These are phyloP conservation scores for Allantophomopsis lycopodina DNA, from an alignment of 2,329 filamentous ascomycete species.

Conservation along the genomic window DNA sequence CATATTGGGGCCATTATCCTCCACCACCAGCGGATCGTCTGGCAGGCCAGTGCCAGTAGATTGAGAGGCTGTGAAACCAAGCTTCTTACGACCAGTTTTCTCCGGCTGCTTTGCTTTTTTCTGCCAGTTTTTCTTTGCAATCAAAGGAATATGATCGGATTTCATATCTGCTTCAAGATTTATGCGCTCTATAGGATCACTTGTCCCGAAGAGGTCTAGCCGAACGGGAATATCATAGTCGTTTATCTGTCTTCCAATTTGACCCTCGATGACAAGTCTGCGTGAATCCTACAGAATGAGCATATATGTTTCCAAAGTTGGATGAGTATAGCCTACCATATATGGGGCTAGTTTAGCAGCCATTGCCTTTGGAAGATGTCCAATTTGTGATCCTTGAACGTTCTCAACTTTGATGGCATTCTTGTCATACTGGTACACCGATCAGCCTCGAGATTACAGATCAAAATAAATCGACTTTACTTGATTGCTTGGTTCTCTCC, in stretches of 20 bases:
- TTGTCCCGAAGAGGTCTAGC: constrained; percentile 56
- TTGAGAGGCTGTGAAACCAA: constrained; percentile 12
- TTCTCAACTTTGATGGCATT: constrained; percentile 75
- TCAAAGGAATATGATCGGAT: constrained; percentile 42
- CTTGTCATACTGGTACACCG: constrained; percentile 36
- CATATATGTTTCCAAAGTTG: not conserved
- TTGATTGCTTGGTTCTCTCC: constrained; percentile 52
- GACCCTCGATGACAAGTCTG: constrained; percentile 52
- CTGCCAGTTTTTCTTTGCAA: constrained; percentile 21
- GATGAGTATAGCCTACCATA: constrained; percentile 34
- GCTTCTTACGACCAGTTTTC: constrained; percentile 25
- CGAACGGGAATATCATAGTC: constrained; percentile 59
- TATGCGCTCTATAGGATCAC: constrained; percentile 33
- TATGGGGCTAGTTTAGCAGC: constrained; percentile 63
- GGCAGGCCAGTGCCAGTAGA: constrained; percentile 6
- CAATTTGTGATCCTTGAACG: constrained; percentile 61
- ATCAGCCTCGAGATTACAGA: too few relatives aligned
- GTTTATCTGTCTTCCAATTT: constrained; percentile 52
- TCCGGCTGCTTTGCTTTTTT: constrained; percentile 39
- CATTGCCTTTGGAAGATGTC: constrained; percentile 56
- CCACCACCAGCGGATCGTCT: constrained; percentile 7
- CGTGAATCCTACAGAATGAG: constrained; percentile 28
- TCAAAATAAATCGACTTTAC: constrained; percentile 13
- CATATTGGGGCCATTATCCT: constrained; percentile 26
- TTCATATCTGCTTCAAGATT: constrained; percentile 49